Conservation (phyloP, 768 basidiomycete species). For the Lepiota brunneoincarnata region DNA sequence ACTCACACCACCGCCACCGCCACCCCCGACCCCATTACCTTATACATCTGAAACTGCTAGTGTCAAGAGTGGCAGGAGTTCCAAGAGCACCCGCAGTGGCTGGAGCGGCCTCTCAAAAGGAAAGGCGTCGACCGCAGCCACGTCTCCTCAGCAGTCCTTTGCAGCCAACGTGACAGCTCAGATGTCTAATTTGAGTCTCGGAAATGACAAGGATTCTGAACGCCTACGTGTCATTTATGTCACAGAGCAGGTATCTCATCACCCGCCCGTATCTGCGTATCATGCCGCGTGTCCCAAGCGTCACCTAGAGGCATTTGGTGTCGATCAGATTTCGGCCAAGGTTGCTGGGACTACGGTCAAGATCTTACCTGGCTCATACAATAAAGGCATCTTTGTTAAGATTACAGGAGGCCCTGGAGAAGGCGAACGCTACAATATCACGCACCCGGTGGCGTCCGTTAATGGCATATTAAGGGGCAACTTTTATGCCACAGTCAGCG, state of each 20-base stretch:
- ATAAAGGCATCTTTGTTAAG: conserved; percentile 85
- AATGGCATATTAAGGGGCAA: conserved; percentile 90
- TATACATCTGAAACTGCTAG: conserved; percentile 49
- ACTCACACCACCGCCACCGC: conserved; percentile 31
- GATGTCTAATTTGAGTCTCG: conserved; percentile 62
- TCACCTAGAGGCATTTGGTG: conserved; percentile 67
- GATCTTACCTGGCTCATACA: conserved; percentile 77
- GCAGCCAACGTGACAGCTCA: conserved; percentile 48
- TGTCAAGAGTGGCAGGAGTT: conserved; percentile 57
- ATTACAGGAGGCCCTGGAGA: conserved; percentile 71
- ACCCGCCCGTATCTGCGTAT: conserved; percentile 91
- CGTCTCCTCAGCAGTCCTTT: conserved; percentile 38
- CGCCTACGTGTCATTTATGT: conserved; percentile 72
- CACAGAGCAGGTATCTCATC: conserved; percentile 96
- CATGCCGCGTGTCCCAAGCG: conserved; percentile 74
- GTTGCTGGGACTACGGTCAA: conserved; percentile 86
- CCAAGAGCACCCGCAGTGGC: conserved; percentile 57
- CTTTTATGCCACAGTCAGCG: conserved; percentile 87
- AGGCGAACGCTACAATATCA: conserved; percentile 84
- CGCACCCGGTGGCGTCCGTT: conserved; percentile 85
- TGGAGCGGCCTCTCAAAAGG: conserved; percentile 54
- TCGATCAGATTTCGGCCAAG: conserved; percentile 93
- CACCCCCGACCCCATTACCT: conserved; percentile 18
- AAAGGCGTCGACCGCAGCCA: conserved; percentile 54
- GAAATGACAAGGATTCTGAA: conserved; percentile 25